These are phyloP conservation scores for Rhizomucor miehei DNA, from an alignment of 371 early-diverging fungal genomes.

Conservation along the genomic window DNA sequence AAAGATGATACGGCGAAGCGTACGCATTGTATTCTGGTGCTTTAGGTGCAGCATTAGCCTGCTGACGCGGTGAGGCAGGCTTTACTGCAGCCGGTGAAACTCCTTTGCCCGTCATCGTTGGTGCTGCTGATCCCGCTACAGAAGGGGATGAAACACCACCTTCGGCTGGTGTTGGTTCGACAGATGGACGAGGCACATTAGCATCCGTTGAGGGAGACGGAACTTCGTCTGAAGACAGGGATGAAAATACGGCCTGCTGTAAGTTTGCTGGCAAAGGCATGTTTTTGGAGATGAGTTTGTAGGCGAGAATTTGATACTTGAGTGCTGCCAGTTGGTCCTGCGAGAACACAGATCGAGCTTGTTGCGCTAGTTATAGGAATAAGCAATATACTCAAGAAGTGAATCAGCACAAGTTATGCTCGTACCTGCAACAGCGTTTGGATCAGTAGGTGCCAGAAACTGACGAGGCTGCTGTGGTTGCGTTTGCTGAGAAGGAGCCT, in stretches of 20 bases:
- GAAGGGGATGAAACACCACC: background rate
- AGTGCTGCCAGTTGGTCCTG: conserved; percentile 62
- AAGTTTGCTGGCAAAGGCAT: conserved; percentile 69
- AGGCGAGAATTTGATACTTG: conserved; percentile 69
- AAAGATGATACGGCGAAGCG: conserved; percentile 51
- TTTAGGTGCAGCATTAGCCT: background rate
- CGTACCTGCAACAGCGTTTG: background rate
- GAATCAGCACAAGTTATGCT: background rate
- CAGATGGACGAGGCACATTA: background rate
- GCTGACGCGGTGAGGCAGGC: background rate
- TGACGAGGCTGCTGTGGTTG: conserved; percentile 6
- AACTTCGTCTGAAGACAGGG: background rate
- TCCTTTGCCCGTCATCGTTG: background rate
- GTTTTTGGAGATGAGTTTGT: conserved; percentile 74
- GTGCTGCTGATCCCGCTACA: background rate
- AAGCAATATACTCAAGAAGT: background rate
- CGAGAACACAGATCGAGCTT: conserved; percentile 34
- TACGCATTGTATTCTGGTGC: conserved; percentile 22
- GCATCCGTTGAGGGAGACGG: background rate
- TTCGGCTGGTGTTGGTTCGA: too few relatives aligned
- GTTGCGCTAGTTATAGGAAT: background rate
- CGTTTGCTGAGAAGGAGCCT: conserved; percentile 6
- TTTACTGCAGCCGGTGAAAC: too few relatives aligned
- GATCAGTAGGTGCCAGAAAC: conserved; percentile 1
- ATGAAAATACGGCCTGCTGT: conserved; percentile 57